Evolutionary conservation across 163 green algal genomes (phyloP).

Genomic region (Scenedesmus sp.): DNA sequence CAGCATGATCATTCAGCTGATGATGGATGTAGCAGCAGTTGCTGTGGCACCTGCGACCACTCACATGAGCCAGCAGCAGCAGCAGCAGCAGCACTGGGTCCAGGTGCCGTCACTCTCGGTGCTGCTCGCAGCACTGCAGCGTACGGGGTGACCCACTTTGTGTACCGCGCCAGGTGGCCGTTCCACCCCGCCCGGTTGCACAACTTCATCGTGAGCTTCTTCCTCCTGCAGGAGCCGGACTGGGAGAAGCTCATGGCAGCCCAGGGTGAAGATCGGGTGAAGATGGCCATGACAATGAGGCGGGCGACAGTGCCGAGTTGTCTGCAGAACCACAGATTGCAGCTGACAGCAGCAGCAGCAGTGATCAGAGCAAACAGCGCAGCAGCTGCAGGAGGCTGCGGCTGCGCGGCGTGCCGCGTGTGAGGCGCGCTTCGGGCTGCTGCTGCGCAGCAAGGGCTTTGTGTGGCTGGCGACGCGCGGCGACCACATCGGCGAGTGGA

Average conservation of each 20-base stretch:
- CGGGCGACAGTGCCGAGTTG: background rate
- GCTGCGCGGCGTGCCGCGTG: slow-evolving; percentile 21
- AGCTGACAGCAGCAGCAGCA: slow-evolving; percentile 29
- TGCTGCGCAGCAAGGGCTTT: slow-evolving; percentile 86
- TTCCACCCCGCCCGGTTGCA: slow-evolving; percentile 86
- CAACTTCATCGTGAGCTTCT: slow-evolving; percentile 67
- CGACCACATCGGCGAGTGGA: slow-evolving; percentile 81
- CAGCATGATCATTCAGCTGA: background rate
- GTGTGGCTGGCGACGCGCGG: slow-evolving; percentile 76
- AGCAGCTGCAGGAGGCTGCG: slow-evolving; percentile 40
- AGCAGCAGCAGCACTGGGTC: slow-evolving; percentile 54
- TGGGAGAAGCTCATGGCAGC: slow-evolving; percentile 58
- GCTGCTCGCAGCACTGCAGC: background rate
- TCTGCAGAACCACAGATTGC: background rate
- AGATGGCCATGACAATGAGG: slow-evolving; percentile 14
- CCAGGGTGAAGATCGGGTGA: background rate
- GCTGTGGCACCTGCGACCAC: slow-evolving; percentile 3
- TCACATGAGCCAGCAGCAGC: slow-evolving; percentile 25
- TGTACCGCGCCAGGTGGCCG: slow-evolving; percentile 76
- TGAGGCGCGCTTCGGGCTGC: slow-evolving; percentile 43
- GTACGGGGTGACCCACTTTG: slow-evolving; percentile 82
- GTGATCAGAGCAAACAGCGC: slow-evolving; percentile 5
- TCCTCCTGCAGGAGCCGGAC: slow-evolving; percentile 75
- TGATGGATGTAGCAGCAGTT: slow-evolving; percentile 13
- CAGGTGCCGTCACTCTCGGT: slow-evolving; percentile 57